Evolutionary conservation across 495 filamentous ascomycete species (phyloP).

Genomic region (Aspergillus mulundensis): DNA sequence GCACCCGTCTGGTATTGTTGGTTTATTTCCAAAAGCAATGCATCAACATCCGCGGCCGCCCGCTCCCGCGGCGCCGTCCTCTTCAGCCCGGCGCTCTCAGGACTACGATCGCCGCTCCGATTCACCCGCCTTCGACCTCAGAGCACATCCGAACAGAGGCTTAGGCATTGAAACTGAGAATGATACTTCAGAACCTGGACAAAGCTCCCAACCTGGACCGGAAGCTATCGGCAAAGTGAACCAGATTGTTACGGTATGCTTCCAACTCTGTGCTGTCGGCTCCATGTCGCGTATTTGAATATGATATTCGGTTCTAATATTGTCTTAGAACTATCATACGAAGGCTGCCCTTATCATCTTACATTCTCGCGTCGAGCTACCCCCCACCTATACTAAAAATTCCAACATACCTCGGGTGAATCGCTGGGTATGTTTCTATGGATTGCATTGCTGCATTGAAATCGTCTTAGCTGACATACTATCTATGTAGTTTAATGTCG

Average conservation of each 20-base stretch:
- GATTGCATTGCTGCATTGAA: background rate
- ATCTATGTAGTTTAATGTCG: constrained; percentile 75
- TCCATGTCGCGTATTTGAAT: background rate
- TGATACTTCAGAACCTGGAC: constrained; percentile 40
- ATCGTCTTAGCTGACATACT: background rate
- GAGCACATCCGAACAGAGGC: constrained; percentile 36
- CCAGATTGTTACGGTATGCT: constrained; percentile 79
- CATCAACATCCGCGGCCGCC: constrained; percentile 79
- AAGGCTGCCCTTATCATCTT: constrained; percentile 86
- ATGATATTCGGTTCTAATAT: constrained; percentile 2
- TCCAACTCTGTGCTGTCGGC: background rate
- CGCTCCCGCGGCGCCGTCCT: constrained; percentile 60
- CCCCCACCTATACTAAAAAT: constrained; percentile 56
- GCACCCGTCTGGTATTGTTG: constrained; percentile 10
- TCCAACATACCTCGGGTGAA: constrained; percentile 65
- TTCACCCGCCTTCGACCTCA: constrained; percentile 33
- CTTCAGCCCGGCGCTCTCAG: constrained; percentile 63
- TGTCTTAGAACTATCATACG: constrained; percentile 74
- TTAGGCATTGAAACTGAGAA: constrained; percentile 40
- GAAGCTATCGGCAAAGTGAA: constrained; percentile 73
- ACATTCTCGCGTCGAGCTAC: constrained; percentile 68
- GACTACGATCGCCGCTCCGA: constrained; percentile 47
- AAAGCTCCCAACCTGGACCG: constrained; percentile 34
- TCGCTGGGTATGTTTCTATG: constrained; percentile 75
- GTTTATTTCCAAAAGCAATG: constrained; percentile 44